Evolutionary conservation across 2,329 filamentous ascomycete species (phyloP), one percentile per base, ranked within the genome.

Genomic region (Penicillium rolfsii): DNA sequence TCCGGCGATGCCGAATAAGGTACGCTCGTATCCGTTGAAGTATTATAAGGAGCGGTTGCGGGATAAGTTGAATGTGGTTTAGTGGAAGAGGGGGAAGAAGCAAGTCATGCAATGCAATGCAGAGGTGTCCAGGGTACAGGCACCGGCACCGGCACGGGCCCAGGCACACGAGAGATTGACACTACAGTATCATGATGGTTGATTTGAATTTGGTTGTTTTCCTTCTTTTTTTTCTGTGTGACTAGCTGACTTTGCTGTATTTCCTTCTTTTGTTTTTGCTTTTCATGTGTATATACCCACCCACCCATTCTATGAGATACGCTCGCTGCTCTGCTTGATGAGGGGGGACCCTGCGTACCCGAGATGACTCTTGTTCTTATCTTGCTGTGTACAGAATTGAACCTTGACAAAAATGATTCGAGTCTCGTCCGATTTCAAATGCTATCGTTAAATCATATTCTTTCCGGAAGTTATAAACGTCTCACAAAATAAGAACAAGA

Each of bases 31-130:
- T 57, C 73, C 74, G 14, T 64, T 73, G 61, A 67, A 61, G 16
- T 74, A 71, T 57, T 74, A 74, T 48, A 61, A 76, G 67, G 66
- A 69, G 55, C 68, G 73, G 24, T 60, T 76, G 55, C 60, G 69
- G 36, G 67, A 63, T 45, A 66, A 68, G 55, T 58, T 74, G 64
- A 67, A 72, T 56, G 66, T 67, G 14, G 63, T 67, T 56, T 71
- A 57, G 52, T 14, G 28, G 43, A 16, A 19, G 19, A n/a, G 3
- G 16, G 38, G 11, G 4, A 19, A 2, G 19, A 11, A 38, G 24
- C 9, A 22, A 33, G 38, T 30, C 24, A 45, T 43, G 30, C 19
- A n/a, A 19, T 38, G 35, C 52, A 35, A 40, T 48, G 45, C 26
- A 33, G 9, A 22, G 19, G 19, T 33, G 30, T 11, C 9, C 30